phyloP scores from a whole-genome alignment of 495 filamentous ascomycete species.

The Pyrenula aspistea region DNA sequence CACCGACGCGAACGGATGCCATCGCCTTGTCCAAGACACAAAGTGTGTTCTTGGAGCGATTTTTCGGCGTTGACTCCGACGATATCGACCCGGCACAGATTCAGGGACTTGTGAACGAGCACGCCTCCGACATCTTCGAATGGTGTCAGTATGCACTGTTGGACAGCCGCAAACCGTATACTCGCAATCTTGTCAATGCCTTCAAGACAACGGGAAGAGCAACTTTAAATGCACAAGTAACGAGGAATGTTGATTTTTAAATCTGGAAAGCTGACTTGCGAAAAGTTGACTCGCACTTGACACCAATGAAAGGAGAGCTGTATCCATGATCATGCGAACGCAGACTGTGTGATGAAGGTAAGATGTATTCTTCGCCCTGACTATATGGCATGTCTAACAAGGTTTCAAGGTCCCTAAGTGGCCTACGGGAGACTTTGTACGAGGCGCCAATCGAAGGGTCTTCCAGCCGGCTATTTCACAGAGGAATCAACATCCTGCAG shows the following conservation, averaged over 20 bases:
- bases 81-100: slow-evolving; percentile 65
- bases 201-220: slow-evolving; percentile 82
- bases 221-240: slow-evolving; percentile 56
- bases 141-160: slow-evolving; percentile 63
- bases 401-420: slow-evolving; percentile 56
- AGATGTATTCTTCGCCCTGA: not conserved
- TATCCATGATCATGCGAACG: slow-evolving; percentile 81
- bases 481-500: slow-evolving; percentile 31
- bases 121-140: slow-evolving; percentile 50
- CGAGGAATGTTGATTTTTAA: not conserved
- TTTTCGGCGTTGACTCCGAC: slow-evolving; percentile 62
- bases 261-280: slow-evolving; percentile 1
- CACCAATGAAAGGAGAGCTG: too few species aligned
- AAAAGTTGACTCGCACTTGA: too few species aligned
- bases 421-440: slow-evolving; percentile 69
- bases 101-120: slow-evolving; percentile 55
- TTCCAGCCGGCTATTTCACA: slow-evolving; percentile 25
- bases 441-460: slow-evolving; percentile 50
- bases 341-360: slow-evolving; percentile 63
- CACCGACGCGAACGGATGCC: too few species aligned
- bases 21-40: slow-evolving; percentile 61
- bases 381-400: not conserved
- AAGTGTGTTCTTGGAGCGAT: slow-evolving; percentile 60
- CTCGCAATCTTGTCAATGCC: slow-evolving; percentile 80
- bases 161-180: slow-evolving; percentile 57